Evolutionary conservation across 768 basidiomycete species (phyloP).

Genomic region (Ramaria rubella): DNA sequence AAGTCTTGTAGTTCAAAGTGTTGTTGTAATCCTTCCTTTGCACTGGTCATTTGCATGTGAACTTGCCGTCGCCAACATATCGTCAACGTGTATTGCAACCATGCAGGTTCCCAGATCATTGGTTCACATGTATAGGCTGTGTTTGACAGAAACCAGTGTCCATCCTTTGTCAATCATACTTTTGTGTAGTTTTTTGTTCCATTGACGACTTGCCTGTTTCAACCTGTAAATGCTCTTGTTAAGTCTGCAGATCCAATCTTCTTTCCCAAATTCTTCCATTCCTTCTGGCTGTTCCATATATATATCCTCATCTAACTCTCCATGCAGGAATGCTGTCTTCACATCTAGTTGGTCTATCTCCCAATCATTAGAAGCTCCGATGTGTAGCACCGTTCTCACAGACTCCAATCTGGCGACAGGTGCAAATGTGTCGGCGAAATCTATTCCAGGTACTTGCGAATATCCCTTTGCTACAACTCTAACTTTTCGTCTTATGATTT

Average conservation of each 20-base stretch:
- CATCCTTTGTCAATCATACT: too few relatives aligned
- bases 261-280: slow-evolving; percentile 6
- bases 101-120: too few relatives aligned
- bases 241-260: neutral
- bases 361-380: slow-evolving; percentile 21
- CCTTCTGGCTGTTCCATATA: slow-evolving; percentile 21
- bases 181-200: too few relatives aligned
- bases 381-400: slow-evolving; percentile 1
- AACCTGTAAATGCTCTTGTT: slow-evolving; percentile 18
- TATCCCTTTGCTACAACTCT: slow-evolving; percentile 36
- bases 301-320: slow-evolving; percentile 19
- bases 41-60: too few relatives aligned
- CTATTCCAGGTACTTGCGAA: slow-evolving; percentile 13
- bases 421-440: slow-evolving; percentile 19
- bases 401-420: slow-evolving; percentile 8
- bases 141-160: too few relatives aligned
- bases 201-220: slow-evolving; percentile 20
- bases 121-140: too few relatives aligned
- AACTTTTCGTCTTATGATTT: slow-evolving; percentile 32
- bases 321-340: slow-evolving; percentile 29
- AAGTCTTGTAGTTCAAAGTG: too few relatives aligned
- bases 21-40: too few relatives aligned
- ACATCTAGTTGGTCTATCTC: slow-evolving; percentile 38
- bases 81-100: too few relatives aligned
- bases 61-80: too few relatives aligned